A percentile compares a stretch with the other conserved stretches of the same genome.
Conservation (phyloP, 2,329 filamentous ascomycete genomes). For the Beauveria pseudobassiana region DNA sequence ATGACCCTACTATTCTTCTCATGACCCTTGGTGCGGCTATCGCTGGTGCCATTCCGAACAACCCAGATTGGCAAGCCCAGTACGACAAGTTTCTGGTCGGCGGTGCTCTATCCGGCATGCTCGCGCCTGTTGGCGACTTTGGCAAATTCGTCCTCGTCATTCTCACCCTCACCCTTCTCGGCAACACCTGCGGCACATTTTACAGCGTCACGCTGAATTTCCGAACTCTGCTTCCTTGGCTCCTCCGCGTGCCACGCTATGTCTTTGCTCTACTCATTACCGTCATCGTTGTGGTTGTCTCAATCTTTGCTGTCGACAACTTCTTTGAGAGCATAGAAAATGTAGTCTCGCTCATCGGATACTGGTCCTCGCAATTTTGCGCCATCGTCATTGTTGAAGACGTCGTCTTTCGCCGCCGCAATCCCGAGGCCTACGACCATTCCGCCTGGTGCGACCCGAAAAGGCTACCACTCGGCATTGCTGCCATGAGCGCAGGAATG, state of each 20-base stretch:
- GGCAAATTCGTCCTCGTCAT: constrained; percentile 55
- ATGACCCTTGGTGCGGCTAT: constrained; percentile 61
- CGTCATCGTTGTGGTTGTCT: constrained; percentile 51
- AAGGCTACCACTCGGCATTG: constrained; percentile 37
- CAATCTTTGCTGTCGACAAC: constrained; percentile 45
- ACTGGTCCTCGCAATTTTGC: constrained; percentile 50
- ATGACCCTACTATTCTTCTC: constrained; percentile 45
- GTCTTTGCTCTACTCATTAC: constrained; percentile 51
- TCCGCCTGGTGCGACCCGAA: constrained; percentile 39
- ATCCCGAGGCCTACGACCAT: constrained; percentile 38
- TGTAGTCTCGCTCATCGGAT: constrained; percentile 49
- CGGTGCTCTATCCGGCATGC: constrained; percentile 53
- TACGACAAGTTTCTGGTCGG: constrained; percentile 48
- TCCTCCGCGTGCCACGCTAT: constrained; percentile 48
- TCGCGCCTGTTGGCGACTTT: constrained; percentile 49
- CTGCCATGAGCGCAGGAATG: constrained; percentile 38
- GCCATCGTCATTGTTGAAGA: constrained; percentile 42
- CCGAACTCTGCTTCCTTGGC: constrained; percentile 51
- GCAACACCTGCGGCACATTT: constrained; percentile 51
- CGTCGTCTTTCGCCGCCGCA: constrained; percentile 38
- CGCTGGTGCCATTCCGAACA: constrained; percentile 48
- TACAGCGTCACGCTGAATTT: constrained; percentile 59
- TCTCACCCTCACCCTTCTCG: constrained; percentile 48
- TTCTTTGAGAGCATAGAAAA: constrained; percentile 53
- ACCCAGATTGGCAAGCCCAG: constrained; percentile 44